Base-by-base conservation (phyloP, 306 rosid species). In the Cucumis hystrix region DNA sequence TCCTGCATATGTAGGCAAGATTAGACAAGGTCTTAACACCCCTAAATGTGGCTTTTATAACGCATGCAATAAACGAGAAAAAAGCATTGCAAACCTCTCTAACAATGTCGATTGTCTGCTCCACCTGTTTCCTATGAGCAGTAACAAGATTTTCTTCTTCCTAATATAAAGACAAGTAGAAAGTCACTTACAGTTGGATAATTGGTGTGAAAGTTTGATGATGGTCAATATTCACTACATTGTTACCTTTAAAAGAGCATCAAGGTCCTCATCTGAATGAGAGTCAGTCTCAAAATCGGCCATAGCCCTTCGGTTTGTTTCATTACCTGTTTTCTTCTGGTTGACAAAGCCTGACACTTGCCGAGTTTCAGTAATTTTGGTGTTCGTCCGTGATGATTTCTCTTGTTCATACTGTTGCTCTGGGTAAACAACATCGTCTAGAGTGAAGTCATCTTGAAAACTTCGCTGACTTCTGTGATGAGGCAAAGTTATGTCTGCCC, bases 101-200 rank as follows among this genome's bases (percentile, higher is more conserved):
- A 82, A 90, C 96, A 80, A 87, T 89, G 82, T 92, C 89, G 55
- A 94, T 92, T 43, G 96, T 90, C 86, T 92, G 93, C 90, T 94
- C 96, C 81, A 92, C 96, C 86, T 89, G 97, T 85, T 82, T 87
- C 70, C 91, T 84, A 77, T 94, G 97, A 80, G 95, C 93, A 79
- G 86, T 82, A 68, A 92, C 95, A 40, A 94, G 96, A 79, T 86
- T 86, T 87, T 92, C 96, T 91, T 92, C 98, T 80, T 94, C 98
- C 98, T 92, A 73, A 37, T 61, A 59, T 55, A 71, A 61, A 80
- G 55, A 74, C 9, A 82, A 55, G 63, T 71, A 28, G 81, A 49
- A 71, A 64, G 72, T 54, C 82, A 74, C 18, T 84, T 51, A 59
- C 39, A 77, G 47, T 83, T 83, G 9, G 82, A 41, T 20, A 51